Base-by-base conservation (phyloP, 2,329 filamentous ascomycete species). In the Sordariomycetes sp. region DNA sequence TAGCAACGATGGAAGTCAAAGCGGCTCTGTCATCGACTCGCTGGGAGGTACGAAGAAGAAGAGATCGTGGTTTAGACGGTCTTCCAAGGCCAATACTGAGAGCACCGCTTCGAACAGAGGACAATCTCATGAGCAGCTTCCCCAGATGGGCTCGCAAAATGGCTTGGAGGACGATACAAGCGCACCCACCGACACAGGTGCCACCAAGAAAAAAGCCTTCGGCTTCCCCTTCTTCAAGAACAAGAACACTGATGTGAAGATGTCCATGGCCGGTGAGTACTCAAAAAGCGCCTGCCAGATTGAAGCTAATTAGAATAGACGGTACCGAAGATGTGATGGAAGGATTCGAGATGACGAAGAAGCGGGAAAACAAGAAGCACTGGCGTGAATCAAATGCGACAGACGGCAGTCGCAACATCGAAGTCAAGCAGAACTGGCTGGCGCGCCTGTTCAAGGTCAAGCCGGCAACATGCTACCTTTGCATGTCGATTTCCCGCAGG, bases 371-470 rank as follows among this genome's bases (percentile, higher is more conserved):
- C 17, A 34, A 16, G 15, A 33, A 24, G 21, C 17, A 19, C 15
- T 36, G 36, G 34, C 34, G 30, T 17, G 24, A 38, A 10, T 39
- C 21, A 5, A 18, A 11, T 30, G 31, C 25, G 14, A 34, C 26
- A 21, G 28, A 34, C 27, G 33, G 39, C 36, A 46, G 48, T 20
- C 69, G 70, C 37, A 70, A 69, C 57, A 82, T 73, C 48, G 78
- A 77, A 41, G 71, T 76, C 20, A 80, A 78, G 51, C 79, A 86
- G 49, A 94, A 82, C 46, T 95, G 90, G 88, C 73, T 96, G 34
- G 82, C 86, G 20, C 82, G 86, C 12, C 75, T 96, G 30, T 86
- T 96, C 63, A 78, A 86, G 36, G 81, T 95, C 51, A 94, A 92
- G 54, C 90, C 90, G 2, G 84, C 81, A 1, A 80, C 68, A 12